Conservation (phyloP, 352 stramenopile species). For the Blastocystis sp. region DNA sequence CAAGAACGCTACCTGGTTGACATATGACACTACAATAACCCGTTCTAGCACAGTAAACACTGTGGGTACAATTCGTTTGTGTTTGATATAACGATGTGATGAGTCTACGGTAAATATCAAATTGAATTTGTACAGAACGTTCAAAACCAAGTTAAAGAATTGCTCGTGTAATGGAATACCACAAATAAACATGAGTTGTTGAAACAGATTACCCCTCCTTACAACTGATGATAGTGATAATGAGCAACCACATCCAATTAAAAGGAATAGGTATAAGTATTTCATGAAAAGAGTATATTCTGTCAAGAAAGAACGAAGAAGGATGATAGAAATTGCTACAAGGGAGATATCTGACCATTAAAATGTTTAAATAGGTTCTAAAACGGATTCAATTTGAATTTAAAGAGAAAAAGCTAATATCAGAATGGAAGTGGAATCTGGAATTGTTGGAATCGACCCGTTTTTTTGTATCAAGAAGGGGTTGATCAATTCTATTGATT, state of each 20-base stretch:
- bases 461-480: too few relatives aligned
- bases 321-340: neutral
- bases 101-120: slow-evolving; percentile 12
- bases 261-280: neutral
- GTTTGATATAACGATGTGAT: neutral
- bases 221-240: neutral
- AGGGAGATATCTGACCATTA: too few relatives aligned
- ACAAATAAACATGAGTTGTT: slow-evolving; percentile 47
- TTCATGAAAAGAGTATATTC: neutral
- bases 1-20: neutral
- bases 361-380: too few relatives aligned
- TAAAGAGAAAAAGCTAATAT: too few relatives aligned
- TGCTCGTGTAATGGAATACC: slow-evolving; percentile 30
- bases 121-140: neutral
- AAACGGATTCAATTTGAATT: too few relatives aligned
- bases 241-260: neutral
- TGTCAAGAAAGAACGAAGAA: neutral
- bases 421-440: too few relatives aligned
- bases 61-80: slow-evolving; percentile 18
- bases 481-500: too few relatives aligned
- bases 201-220: slow-evolving; percentile 40
- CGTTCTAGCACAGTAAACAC: slow-evolving; percentile 8
- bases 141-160: slow-evolving; percentile 26
- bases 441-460: too few relatives aligned
- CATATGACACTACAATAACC: slow-evolving; percentile 14